These are phyloP conservation scores for Noccaea caerulescens DNA, from an alignment of 345 rosid species.

Conservation along the genomic window DNA sequence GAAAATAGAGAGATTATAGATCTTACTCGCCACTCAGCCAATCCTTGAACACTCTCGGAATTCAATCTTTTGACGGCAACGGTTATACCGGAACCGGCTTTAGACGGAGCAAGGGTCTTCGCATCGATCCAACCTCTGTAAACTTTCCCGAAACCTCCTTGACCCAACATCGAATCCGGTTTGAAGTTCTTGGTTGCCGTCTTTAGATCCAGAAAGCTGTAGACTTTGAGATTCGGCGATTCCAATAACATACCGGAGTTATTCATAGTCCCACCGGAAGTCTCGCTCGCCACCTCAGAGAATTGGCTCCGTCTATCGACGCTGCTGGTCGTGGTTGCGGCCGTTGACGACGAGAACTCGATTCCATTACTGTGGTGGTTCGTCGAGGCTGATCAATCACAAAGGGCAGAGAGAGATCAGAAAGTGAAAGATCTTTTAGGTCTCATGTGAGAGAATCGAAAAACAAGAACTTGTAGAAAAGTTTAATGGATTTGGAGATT, in stretches of 20 bases:
- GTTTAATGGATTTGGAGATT: neutral
- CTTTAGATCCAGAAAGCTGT: slow-evolving; percentile 63
- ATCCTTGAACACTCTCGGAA: slow-evolving; percentile 69
- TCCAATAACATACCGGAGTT: slow-evolving; percentile 40
- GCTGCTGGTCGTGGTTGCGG: slow-evolving; percentile 46
- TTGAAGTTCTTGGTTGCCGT: slow-evolving; percentile 66
- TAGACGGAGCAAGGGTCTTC: slow-evolving; percentile 63
- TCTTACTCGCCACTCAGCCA: slow-evolving; percentile 80
- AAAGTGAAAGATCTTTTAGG: slow-evolving; percentile 10
- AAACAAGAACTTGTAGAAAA: slow-evolving; percentile 4
- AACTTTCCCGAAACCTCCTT: slow-evolving; percentile 86
- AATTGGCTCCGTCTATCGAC: slow-evolving; percentile 49
- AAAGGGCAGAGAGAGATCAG: slow-evolving; percentile 5
- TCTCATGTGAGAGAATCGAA: neutral
- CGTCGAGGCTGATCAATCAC: slow-evolving; percentile 18
- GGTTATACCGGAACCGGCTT: slow-evolving; percentile 56
- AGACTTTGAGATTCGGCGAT: slow-evolving; percentile 56
- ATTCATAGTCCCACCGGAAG: slow-evolving; percentile 31
- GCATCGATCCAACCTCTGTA: slow-evolving; percentile 84
- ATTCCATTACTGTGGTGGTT: slow-evolving; percentile 43
- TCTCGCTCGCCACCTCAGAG: slow-evolving; percentile 52
- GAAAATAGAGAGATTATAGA: neutral
- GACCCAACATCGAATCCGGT: slow-evolving; percentile 68
- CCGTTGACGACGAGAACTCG: slow-evolving; percentile 39
- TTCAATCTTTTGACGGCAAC: slow-evolving; percentile 85